A percentile compares a stretch with the other conserved stretches of the same genome.
phyloP scores from a whole-genome alignment of 345 rosid genomes.

The Eucalyptus decipiens region DNA sequence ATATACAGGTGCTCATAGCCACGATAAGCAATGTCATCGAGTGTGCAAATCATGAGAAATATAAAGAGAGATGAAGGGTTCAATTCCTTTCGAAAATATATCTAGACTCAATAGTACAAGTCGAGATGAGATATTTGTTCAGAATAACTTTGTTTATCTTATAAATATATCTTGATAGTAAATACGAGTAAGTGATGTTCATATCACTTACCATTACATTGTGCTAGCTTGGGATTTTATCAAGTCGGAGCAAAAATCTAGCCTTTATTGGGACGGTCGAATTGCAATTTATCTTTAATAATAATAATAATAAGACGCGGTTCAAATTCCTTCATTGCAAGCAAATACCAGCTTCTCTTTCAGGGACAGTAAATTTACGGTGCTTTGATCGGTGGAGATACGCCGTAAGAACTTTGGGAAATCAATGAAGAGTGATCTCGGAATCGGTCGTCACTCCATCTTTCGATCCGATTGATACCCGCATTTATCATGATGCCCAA shows the following conservation, averaged over 20 bases:
- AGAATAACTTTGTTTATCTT: background rate
- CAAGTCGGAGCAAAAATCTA: fast-evolving
- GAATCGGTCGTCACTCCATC: background rate
- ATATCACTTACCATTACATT: background rate
- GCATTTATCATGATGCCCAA: background rate
- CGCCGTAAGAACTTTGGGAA: background rate
- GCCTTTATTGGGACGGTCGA: background rate
- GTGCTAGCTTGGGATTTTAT: background rate
- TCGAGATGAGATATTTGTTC: background rate
- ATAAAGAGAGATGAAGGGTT: background rate
- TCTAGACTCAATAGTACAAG: fast-evolving
- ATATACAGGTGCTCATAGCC: background rate
- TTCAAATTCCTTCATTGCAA: background rate
- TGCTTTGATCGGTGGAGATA: background rate
- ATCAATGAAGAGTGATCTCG: background rate
- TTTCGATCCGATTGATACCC: background rate
- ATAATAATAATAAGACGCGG: background rate
- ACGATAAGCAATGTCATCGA: background rate
- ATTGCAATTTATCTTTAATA: background rate
- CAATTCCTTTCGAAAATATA: fast-evolving
- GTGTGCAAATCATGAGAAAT: background rate
- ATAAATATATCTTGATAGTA: background rate
- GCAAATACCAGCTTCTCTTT: background rate
- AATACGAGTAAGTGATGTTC: fast-evolving
- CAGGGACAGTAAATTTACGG: background rate